A percentile compares a stretch with the other conserved stretches of the same genome.
Conservation (phyloP, 495 filamentous ascomycete species). For the Xylaria flabelliformis region DNA sequence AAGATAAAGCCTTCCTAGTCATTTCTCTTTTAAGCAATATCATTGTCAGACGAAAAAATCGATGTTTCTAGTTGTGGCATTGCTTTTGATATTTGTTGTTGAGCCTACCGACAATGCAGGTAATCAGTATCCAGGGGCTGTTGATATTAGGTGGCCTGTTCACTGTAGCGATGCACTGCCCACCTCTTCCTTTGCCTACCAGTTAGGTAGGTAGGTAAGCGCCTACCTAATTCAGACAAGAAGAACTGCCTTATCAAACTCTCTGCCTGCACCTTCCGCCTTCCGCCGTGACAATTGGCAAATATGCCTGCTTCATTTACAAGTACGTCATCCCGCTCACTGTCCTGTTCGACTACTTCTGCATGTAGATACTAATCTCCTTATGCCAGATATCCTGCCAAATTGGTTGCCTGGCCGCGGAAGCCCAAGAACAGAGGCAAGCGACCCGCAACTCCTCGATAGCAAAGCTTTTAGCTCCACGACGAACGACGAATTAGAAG, state of each 20-base stretch:
- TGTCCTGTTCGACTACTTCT: not conserved
- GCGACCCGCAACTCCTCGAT: not conserved
- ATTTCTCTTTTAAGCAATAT: not conserved
- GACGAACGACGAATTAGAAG: not conserved
- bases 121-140: not conserved
- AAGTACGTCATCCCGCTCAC: constrained; percentile 3
- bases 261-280: not conserved
- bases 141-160: not conserved
- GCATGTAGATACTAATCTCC: not conserved
- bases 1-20: not conserved
- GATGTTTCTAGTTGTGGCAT: not conserved
- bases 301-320: constrained; percentile 9
- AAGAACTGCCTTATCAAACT: not conserved
- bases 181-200: too few species aligned
- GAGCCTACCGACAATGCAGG: not conserved
- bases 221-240: not conserved
- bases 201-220: too few species aligned
- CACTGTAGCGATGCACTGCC: not conserved
- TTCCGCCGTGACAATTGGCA: not conserved
- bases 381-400: not conserved
- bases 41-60: not conserved
- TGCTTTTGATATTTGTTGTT: not conserved
- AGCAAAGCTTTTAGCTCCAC: not conserved
- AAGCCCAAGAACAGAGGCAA: not conserved
- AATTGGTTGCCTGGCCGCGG: not conserved